Conservation (phyloP, 2,329 filamentous ascomycete species). For the Seiridium cupressi region DNA sequence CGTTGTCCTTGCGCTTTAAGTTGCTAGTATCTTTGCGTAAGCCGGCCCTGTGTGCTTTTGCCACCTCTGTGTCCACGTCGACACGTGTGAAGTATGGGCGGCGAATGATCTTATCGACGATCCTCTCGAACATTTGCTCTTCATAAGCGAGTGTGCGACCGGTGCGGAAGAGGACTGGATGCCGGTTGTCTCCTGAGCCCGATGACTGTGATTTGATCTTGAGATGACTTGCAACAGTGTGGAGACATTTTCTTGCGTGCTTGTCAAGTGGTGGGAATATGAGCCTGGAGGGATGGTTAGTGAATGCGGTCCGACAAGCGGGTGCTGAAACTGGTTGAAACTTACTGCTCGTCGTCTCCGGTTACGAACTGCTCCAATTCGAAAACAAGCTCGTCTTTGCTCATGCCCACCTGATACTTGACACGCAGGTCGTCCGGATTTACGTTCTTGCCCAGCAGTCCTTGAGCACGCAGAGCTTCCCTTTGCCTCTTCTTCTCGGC, state of each 20-base stretch:
- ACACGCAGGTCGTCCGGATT: conserved; percentile 59
- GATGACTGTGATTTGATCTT: conserved; percentile 81
- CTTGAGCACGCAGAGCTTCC: conserved; percentile 65
- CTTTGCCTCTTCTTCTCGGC: conserved; percentile 67
- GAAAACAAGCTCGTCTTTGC: conserved; percentile 64
- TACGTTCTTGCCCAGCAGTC: conserved; percentile 59
- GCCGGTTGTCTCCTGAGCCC: conserved; percentile 70
- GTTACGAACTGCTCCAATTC: conserved; percentile 73
- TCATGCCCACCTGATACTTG: conserved; percentile 74
- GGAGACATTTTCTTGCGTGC: conserved; percentile 71
- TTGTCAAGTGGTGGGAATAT: conserved; percentile 83
- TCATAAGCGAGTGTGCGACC: conserved; percentile 61
- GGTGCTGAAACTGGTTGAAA: conserved; percentile 10
- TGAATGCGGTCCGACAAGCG: background rate
- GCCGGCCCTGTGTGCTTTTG: conserved; percentile 24
- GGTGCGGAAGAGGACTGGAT: conserved; percentile 76
- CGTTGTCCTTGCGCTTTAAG: conserved; percentile 22
- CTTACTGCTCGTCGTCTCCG: conserved; percentile 61
- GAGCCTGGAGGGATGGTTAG: conserved; percentile 46
- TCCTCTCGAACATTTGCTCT: conserved; percentile 51
- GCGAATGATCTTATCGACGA: conserved; percentile 39
- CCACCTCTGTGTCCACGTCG: conserved; percentile 34
- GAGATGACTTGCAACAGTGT: conserved; percentile 73
- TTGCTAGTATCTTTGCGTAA: conserved; percentile 9
- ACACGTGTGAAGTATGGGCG: conserved; percentile 56